These are phyloP conservation scores for Fusarium gaditjirri DNA, from an alignment of 2,329 filamentous ascomycete genomes.

Conservation along the genomic window DNA sequence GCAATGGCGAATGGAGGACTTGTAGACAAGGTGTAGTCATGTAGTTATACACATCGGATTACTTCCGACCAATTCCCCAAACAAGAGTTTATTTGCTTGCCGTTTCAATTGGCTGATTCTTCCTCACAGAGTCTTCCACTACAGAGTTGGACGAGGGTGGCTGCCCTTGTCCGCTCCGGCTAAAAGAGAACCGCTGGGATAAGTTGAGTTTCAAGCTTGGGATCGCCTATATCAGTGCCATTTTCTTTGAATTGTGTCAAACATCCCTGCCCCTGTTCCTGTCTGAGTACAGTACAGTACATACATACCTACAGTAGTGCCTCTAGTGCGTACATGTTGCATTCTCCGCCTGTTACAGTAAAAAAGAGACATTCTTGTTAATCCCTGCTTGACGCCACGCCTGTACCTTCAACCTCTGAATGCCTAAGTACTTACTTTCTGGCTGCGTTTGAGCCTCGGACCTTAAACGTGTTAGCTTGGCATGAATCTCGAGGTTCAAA, in stretches of 20 bases:
- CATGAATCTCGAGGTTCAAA: constrained; percentile 4
- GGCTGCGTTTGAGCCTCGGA: constrained; percentile 22
- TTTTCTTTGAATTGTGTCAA: constrained; percentile 13
- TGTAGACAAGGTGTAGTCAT: constrained; percentile 1
- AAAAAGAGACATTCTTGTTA: constrained; percentile 1
- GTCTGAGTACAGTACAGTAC: not conserved
- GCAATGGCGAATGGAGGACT: not conserved
- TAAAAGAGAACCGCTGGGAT: not conserved
- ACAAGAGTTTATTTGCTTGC: not conserved
- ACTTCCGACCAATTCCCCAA: constrained; percentile 6
- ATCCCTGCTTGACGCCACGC: constrained; percentile 14
- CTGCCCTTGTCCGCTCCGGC: constrained; percentile 8
- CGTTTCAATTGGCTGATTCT: constrained; percentile 6
- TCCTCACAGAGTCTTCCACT: not conserved
- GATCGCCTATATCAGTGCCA: constrained; percentile 1
- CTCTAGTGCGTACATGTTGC: not conserved
- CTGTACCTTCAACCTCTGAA: not conserved
- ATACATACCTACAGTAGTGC: not conserved
- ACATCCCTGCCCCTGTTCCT: constrained; percentile 19
- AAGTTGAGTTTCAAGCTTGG: not conserved
- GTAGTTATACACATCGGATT: constrained; percentile 7
- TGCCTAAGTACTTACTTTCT: not conserved
- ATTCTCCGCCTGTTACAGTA: constrained; percentile 9
- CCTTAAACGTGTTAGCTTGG: constrained; percentile 24
- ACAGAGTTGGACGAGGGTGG: constrained; percentile 18